A percentile compares a stretch with the other conserved stretches of the same genome.
Evolutionary conservation across 805 yeast species (phyloP).

Genomic region (Saccharomycopsis babjevae): DNA sequence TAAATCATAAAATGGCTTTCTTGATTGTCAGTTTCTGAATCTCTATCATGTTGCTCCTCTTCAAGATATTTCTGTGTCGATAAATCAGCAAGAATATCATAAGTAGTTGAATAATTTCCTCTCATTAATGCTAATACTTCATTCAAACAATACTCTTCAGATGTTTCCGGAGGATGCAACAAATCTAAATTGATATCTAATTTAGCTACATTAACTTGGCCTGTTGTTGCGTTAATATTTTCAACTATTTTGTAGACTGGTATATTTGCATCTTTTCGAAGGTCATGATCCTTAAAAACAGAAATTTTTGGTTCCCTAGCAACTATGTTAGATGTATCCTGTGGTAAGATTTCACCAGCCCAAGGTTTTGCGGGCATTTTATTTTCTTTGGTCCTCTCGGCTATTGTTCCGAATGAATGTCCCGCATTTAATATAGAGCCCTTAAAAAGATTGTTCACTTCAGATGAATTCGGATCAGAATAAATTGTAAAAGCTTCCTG

Average conservation of each 20-base stretch:
- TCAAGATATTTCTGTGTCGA: slow-evolving; percentile 4
- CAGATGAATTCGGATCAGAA: not conserved
- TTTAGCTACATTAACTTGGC: slow-evolving; percentile 45
- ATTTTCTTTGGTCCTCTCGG: slow-evolving; percentile 56
- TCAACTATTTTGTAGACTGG: slow-evolving; percentile 42
- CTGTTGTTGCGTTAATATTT: slow-evolving; percentile 28
- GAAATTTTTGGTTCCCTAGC: slow-evolving; percentile 1
- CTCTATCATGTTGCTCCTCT: slow-evolving; percentile 16
- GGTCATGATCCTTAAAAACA: slow-evolving; percentile 12
- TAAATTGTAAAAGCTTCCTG: slow-evolving; percentile 1
- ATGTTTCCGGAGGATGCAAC: slow-evolving; percentile 29
- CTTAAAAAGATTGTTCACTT: not conserved
- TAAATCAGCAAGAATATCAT: not conserved
- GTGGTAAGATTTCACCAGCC: slow-evolving; percentile 51
- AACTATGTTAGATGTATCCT: slow-evolving; percentile 22
- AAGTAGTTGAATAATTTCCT: slow-evolving; percentile 20
- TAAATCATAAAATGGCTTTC: not conserved
- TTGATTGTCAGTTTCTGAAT: not conserved
- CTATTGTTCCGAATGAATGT: slow-evolving; percentile 41
- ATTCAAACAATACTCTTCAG: slow-evolving; percentile 48
- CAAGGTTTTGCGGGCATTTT: slow-evolving; percentile 42
- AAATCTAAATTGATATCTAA: slow-evolving; percentile 52
- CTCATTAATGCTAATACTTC: slow-evolving; percentile 54
- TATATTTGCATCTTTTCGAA: slow-evolving; percentile 15
- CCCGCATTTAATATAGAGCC: slow-evolving; percentile 26